Base-by-base conservation (phyloP, 2,329 filamentous ascomycete species). In the Aurifilum marmelostoma region DNA sequence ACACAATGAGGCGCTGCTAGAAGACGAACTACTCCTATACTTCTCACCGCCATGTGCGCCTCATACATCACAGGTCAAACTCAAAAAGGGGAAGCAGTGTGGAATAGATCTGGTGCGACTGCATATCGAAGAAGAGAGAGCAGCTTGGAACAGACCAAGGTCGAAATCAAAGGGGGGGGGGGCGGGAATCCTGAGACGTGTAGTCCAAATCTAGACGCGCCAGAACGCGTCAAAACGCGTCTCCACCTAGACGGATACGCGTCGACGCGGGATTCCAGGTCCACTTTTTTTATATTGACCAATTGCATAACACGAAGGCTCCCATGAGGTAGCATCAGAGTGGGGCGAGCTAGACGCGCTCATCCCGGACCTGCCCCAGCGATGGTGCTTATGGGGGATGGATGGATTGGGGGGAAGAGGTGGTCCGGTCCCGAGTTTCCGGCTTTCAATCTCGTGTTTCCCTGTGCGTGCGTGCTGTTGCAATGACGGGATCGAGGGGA, bases 91-190 rank as follows among this genome's bases (percentile, higher is more conserved):
- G 24, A 29, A 8, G 21, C 21, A 21, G 24, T 8, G 24, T 32
- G 52, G 27, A 61, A 16, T 12, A 43, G n/a, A 41, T 0, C 12
- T n/a, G 43, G 43, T 47, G 43, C 21, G 43, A 47, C 43, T n/a
- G 21, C 21, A 47, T 21, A n/a, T n/a, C 2, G 41, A 50, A 63
- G 61, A 63, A 63, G 61, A 63, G 61, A 14, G 61, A 63, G 61
- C 61, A 32, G 41, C 61, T 12, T 50, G 61, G 61, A 27, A 63
- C 61, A 34, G 39, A 12, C 12, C n/a, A 41, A 41, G n/a, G 21
- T 3, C 21, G 32, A 62, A 9, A 21, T 21, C 34, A n/a, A n/a
- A n/a, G 3, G 18, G 11, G 18, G 39, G 24, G 60, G 61, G 24
- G 60, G 39, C n/a, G 24, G 41, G 8, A n/a, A 32, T 63, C 24